Percentiles rank a stretch among this genome's conserved stretches.
These are phyloP conservation scores for Amanita muscaria DNA, from an alignment of 768 basidiomycete species.

Conservation along the genomic window DNA sequence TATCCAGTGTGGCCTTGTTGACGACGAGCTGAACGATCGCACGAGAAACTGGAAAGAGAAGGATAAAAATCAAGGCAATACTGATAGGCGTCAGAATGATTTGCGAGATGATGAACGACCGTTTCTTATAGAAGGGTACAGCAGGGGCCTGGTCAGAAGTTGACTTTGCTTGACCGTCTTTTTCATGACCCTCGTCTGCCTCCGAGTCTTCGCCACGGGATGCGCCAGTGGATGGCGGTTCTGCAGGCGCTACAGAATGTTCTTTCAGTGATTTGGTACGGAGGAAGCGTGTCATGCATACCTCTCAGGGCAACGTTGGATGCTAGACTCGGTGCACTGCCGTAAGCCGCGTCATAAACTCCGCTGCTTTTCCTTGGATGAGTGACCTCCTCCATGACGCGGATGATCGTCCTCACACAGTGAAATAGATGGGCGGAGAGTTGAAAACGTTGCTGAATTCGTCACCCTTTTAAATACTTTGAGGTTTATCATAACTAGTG, in stretches of 20 bases:
- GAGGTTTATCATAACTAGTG: too few species aligned
- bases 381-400: conserved; percentile 16
- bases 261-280: neutral
- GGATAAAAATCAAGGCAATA: conserved; percentile 57
- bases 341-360: conserved; percentile 9
- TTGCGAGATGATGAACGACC: conserved; percentile 54
- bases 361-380: conserved; percentile 12
- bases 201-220: neutral
- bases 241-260: conserved; percentile 25
- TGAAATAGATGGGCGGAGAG: neutral
- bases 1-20: conserved; percentile 43
- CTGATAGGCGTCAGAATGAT: conserved; percentile 41
- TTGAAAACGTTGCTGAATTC: too few species aligned
- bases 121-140: conserved; percentile 49
- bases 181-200: neutral
- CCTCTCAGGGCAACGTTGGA: conserved; percentile 18
- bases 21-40: conserved; percentile 62
- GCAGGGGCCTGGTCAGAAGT: conserved; percentile 12
- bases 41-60: conserved; percentile 58
- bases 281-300: conserved; percentile 3
- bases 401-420: neutral
- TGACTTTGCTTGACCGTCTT: conserved; percentile 11
- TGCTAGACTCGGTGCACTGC: conserved; percentile 12
- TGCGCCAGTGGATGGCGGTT: conserved; percentile 15
- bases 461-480: too few species aligned